Evolutionary conservation across 2,329 filamentous ascomycete genomes (phyloP), one percentile per base, ranked within the genome.

Genomic region (Pleoardoris graminearum): DNA sequence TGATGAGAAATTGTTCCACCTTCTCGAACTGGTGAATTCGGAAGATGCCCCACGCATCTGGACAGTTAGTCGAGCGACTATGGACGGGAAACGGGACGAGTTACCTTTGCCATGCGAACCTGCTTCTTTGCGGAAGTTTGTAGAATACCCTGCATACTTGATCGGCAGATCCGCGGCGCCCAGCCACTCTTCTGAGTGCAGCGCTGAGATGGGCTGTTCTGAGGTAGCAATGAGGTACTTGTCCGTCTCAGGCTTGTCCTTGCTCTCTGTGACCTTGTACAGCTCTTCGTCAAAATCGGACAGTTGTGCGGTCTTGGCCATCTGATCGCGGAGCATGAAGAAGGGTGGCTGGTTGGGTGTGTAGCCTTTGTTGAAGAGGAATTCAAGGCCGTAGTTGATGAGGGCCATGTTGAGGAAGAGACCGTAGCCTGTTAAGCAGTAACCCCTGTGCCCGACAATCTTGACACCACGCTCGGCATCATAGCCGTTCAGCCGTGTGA

Each of bases 271-370:
- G 50, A 99, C 93, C 78, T 97, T 97, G 82, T 99, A 99, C 46
- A 99, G 80, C 75, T 97, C 93, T 74, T 97, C 94, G 69, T 99
- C 94, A 68, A 99, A 99, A 68, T 97, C 90, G 63, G 94, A 91
- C 22, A 99, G 85, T 77, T 99, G 94, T 2, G 94, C 94, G 0
- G 94, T 99, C 81, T 97, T 97, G 55, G 89, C 92, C 94, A 99
- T 99, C 73, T 91, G 88, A 45, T 96, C 90, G 75, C 90, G 89
- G 3, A 93, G 83, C 90, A 97, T 96, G 80, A 99, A 68, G 57
- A 67, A 69, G 16, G 67, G 66, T 1, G 93, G 69, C 53, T 70
- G 67, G 60, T 93, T 85, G 7, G 90, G 87, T 25, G 83, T 91
- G 76, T 91, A 96, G 51, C 89, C 91, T 74, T 87, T 89, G 65